Evolutionary conservation across 192 early-diverging fungal genomes (phyloP).

Genomic region (Helicostylum pulchrum): DNA sequence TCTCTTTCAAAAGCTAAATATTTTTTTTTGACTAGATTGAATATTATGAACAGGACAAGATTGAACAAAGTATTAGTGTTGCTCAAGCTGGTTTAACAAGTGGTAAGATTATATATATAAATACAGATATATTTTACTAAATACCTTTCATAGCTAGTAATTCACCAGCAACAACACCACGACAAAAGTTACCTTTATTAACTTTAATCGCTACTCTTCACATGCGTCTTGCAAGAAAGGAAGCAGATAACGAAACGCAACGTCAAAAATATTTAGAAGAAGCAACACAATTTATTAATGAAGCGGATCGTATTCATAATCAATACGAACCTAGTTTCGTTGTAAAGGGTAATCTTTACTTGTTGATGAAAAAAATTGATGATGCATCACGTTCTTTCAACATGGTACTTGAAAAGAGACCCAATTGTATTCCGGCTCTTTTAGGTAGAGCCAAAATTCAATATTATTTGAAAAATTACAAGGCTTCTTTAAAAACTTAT

Average conservation of each 20-base stretch:
- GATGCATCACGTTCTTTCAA: constrained; percentile 52
- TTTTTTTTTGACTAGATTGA: constrained; percentile 47
- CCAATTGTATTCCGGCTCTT: constrained; percentile 56
- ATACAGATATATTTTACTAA: not conserved
- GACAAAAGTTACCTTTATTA: constrained; percentile 64
- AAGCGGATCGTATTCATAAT: constrained; percentile 70
- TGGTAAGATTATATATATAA: constrained; percentile 22
- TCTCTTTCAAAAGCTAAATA: not conserved
- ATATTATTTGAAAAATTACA: constrained; percentile 59
- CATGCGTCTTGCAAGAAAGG: constrained; percentile 62
- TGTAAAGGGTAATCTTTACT: constrained; percentile 64
- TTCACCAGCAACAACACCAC: constrained; percentile 37
- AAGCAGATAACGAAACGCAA: constrained; percentile 29
- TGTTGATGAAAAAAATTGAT: constrained; percentile 51
- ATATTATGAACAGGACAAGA: constrained; percentile 66
- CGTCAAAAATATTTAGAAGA: constrained; percentile 56
- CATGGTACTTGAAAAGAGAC: constrained; percentile 47
- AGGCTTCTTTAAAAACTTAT: constrained; percentile 68
- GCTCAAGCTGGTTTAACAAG: constrained; percentile 52
- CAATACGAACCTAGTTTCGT: constrained; percentile 68
- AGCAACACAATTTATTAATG: constrained; percentile 75
- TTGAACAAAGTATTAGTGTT: constrained; percentile 56
- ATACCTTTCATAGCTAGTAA: constrained; percentile 4
- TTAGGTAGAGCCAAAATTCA: constrained; percentile 63
- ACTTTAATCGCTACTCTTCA: constrained; percentile 72